phyloP scores from a whole-genome alignment of 2,329 filamentous ascomycete genomes.

The Aspergillus vadensis region DNA sequence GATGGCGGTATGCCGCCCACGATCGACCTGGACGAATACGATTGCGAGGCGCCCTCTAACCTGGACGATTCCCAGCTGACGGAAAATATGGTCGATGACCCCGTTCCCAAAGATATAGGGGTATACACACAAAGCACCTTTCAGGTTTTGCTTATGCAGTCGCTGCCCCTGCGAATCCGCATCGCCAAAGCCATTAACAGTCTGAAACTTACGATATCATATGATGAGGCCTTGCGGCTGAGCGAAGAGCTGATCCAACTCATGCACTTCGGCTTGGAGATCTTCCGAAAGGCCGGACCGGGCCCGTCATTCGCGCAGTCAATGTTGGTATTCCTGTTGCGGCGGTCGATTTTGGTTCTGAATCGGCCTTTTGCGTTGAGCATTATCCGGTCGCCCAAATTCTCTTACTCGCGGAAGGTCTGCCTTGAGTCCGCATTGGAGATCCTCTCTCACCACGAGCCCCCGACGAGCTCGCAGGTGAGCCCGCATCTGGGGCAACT shows the following conservation, averaged over 20 bases:
- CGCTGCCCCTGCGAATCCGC: conserved; percentile 32
- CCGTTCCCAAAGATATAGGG: conserved; percentile 18
- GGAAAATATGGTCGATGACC: conserved; percentile 30
- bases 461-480: conserved; percentile 22
- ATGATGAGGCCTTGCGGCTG: conserved; percentile 37
- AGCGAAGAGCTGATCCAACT: conserved; percentile 31
- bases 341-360: conserved; percentile 58
- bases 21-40: conserved; percentile 39
- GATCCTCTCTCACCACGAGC: conserved; percentile 36
- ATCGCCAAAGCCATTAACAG: conserved; percentile 35
- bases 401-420: conserved; percentile 41
- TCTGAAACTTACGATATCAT: conserved; percentile 33
- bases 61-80: conserved; percentile 39
- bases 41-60: conserved; percentile 42
- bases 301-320: conserved; percentile 33
- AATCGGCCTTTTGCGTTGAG: conserved; percentile 50
- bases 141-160: conserved; percentile 31
- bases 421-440: conserved; percentile 40
- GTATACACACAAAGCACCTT: conserved; percentile 31
- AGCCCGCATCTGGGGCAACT: conserved; percentile 35
- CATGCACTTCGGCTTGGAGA: conserved; percentile 25
- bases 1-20: conserved; percentile 38
- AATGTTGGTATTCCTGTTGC: conserved; percentile 54
- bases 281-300: conserved; percentile 26
- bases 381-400: conserved; percentile 35